Percentiles rank a stretch among this genome's conserved stretches.
Conservation (phyloP, 2,329 filamentous ascomycete species). For the Calonectria pauciramosa region DNA sequence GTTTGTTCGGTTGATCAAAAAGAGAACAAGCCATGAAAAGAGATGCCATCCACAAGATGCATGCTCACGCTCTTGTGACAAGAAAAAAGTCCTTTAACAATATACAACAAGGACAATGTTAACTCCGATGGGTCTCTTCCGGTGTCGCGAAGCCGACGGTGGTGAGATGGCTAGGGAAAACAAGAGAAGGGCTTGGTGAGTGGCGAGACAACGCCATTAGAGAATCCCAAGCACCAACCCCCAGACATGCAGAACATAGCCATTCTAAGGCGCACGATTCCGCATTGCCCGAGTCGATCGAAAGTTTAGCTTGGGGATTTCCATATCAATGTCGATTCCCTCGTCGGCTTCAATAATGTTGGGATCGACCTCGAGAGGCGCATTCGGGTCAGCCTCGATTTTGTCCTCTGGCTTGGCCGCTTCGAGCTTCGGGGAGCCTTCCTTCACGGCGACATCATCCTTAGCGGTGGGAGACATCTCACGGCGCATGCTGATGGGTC, state of each 20-base stretch:
- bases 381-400: conserved; percentile 28
- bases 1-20: conserved; percentile 35
- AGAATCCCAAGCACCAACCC: conserved; percentile 34
- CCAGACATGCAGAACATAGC: conserved; percentile 38
- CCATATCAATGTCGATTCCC: conserved; percentile 55
- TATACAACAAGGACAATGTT: conserved; percentile 18
- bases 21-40: conserved; percentile 16
- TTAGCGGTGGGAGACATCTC: conserved; percentile 53
- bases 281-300: conserved; percentile 59
- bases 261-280: conserved; percentile 46
- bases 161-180: conserved; percentile 29
- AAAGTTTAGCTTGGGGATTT: conserved; percentile 56
- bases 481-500: conserved; percentile 67
- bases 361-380: conserved; percentile 51
- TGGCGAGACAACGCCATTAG: conserved; percentile 14
- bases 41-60: conserved; percentile 25
- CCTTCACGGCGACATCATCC: conserved; percentile 42
- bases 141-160: conserved; percentile 34
- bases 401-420: conserved; percentile 35
- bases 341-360: conserved; percentile 57
- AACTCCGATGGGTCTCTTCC: conserved; percentile 23
- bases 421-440: conserved; percentile 44
- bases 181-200: conserved; percentile 15
- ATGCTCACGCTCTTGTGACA: conserved; percentile 38
- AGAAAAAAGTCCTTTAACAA: conserved; percentile 31